Evolutionary conservation across 2,329 filamentous ascomycete species (phyloP).

Genomic region (Fusarium phyllophilum): DNA sequence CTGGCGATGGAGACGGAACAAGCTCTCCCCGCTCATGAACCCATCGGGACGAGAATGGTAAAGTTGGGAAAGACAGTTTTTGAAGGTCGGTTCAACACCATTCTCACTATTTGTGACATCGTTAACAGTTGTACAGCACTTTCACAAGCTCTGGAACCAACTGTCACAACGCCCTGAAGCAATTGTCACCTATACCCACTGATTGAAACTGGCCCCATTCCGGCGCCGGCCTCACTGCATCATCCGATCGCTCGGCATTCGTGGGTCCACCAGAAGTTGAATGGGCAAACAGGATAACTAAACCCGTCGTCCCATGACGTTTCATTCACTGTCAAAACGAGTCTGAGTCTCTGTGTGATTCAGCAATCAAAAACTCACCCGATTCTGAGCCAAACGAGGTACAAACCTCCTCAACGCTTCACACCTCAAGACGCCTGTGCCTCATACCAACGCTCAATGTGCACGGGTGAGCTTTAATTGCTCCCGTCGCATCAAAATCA

Average conservation of each 20-base stretch:
- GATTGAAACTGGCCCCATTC: conserved; percentile 29
- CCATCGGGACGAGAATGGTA: conserved; percentile 16
- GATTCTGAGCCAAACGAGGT: not conserved
- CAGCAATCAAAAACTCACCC: conserved; percentile 24
- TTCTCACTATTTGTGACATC: not conserved
- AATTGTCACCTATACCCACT: conserved; percentile 25
- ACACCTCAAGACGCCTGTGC: not conserved
- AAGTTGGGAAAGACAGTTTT: not conserved
- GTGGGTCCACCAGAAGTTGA: conserved; percentile 41
- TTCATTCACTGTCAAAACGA: conserved; percentile 31
- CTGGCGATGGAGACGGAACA: conserved; percentile 21
- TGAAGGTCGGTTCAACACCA: not conserved
- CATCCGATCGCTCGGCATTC: conserved; percentile 42
- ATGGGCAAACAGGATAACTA: conserved; percentile 35
- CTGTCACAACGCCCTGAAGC: conserved; percentile 7
- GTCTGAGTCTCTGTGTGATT: conserved; percentile 21
- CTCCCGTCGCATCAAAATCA: conserved; percentile 31
- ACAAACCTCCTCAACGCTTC: conserved; percentile 6
- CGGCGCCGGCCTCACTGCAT: conserved; percentile 40
- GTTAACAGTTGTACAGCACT: not conserved
- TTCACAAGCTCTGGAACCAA: not conserved
- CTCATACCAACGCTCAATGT: conserved; percentile 4
- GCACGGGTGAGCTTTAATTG: conserved; percentile 24
- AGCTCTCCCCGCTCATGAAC: conserved; percentile 37
- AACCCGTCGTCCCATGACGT: conserved; percentile 40